Evolutionary conservation across 1,284 basidiomycete species (phyloP).

Genomic region (Trichosporon ovoides): DNA sequence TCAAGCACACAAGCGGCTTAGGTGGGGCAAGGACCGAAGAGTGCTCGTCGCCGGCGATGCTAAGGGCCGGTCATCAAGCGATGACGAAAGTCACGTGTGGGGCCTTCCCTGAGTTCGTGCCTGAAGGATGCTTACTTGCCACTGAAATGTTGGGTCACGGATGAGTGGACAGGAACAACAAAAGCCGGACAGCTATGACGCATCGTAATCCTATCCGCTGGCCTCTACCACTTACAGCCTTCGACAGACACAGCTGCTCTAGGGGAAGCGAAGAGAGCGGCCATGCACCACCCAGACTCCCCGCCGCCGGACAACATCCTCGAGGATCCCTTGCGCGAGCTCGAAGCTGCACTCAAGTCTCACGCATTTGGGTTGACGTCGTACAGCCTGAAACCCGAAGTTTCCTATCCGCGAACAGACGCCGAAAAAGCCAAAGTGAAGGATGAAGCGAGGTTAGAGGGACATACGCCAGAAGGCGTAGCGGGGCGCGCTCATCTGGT

Average conservation of each 20-base stretch:
- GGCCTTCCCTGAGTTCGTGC: not conserved
- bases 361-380: constrained; percentile 33
- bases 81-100: constrained; percentile 3
- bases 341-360: constrained; percentile 25
- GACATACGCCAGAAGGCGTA: constrained; percentile 17
- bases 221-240: too few relatives aligned
- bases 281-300: not conserved
- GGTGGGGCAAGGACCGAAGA: not conserved
- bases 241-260: too few relatives aligned
- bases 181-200: not conserved
- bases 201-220: too few relatives aligned
- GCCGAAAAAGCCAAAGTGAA: constrained; percentile 23
- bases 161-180: too few relatives aligned
- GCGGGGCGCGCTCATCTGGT: constrained; percentile 24
- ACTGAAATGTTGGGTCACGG: not conserved
- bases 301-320: constrained; percentile 31
- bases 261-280: too few relatives aligned
- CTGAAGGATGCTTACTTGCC: not conserved
- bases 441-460: constrained; percentile 7
- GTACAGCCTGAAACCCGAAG: constrained; percentile 19
- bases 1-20: not conserved
- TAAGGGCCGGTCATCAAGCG: too few relatives aligned
- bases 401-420: constrained; percentile 29
- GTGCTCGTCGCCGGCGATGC: not conserved
- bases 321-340: constrained; percentile 36